phyloP scores from a whole-genome alignment of 305 asterid genomes.

The Withania somnifera region DNA sequence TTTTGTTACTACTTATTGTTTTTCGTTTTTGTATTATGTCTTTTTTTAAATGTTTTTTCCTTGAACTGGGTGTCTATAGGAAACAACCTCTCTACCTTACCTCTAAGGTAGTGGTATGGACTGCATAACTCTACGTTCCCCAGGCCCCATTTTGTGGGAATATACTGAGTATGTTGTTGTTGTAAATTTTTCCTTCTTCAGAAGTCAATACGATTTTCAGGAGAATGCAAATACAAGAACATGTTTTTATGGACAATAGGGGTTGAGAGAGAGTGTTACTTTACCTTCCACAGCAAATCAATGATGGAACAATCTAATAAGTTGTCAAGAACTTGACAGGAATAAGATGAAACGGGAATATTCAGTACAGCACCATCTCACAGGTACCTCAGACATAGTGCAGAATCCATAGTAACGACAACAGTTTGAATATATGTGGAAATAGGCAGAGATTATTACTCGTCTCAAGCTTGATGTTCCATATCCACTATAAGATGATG shows the following conservation, averaged over 20 bases:
- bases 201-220: not conserved
- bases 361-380: not conserved
- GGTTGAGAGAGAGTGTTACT: not conserved
- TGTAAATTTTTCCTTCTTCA: not conserved
- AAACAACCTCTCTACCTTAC: too few species aligned
- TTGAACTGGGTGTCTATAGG: too few species aligned
- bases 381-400: not conserved
- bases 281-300: not conserved
- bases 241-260: not conserved
- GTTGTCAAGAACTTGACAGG: not conserved
- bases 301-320: not conserved
- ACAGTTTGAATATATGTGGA: not conserved
- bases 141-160: too few species aligned
- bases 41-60: too few species aligned
- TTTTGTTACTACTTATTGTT: too few species aligned
- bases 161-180: too few species aligned
- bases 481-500: constrained; percentile 88
- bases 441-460: constrained; percentile 28
- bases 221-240: not conserved
- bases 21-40: too few species aligned
- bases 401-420: not conserved
- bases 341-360: not conserved
- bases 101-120: too few species aligned
- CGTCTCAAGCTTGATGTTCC: constrained; percentile 90
- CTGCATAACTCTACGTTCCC: too few species aligned